These are phyloP conservation scores for Calonectria crousiana DNA, from an alignment of 2,329 filamentous ascomycete species.

Conservation along the genomic window DNA sequence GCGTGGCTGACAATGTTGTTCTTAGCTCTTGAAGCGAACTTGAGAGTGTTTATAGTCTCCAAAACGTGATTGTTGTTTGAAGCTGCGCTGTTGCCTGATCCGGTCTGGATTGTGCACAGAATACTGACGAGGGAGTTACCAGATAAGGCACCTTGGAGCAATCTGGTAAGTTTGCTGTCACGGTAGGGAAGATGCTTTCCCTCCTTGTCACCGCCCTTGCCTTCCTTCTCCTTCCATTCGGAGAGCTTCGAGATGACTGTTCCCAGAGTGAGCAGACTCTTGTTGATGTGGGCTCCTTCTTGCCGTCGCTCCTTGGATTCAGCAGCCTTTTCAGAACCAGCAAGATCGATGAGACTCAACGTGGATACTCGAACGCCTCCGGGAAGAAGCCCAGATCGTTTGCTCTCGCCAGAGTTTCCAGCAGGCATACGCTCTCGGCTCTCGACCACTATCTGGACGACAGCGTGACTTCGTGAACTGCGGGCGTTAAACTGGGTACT, in stretches of 20 bases:
- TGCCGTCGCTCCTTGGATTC: constrained; percentile 94
- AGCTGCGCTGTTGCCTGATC: constrained; percentile 79
- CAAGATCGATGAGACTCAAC: constrained; percentile 93
- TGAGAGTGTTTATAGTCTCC: constrained; percentile 95
- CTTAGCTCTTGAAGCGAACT: constrained; percentile 96
- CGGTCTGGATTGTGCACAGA: constrained; percentile 94
- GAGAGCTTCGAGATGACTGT: constrained; percentile 96
- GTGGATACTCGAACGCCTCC: constrained; percentile 97
- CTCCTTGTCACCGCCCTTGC: constrained; percentile 80
- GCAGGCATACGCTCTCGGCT: constrained; percentile 86
- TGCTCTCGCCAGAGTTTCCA: constrained; percentile 58
- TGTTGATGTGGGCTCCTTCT: constrained; percentile 98
- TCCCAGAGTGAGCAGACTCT: constrained; percentile 92
- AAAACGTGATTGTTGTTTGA: constrained; percentile 80
- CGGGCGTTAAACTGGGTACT: constrained; percentile 98
- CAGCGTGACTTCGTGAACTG: constrained; percentile 97
- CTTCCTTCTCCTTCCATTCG: constrained; percentile 85
- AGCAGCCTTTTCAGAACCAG: constrained; percentile 94
- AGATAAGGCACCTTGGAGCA: constrained; percentile 92
- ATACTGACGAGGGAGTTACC: constrained; percentile 97
- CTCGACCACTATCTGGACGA: constrained; percentile 98
- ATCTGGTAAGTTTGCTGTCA: constrained; percentile 95
- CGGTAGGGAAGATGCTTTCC: constrained; percentile 95
- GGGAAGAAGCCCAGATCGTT: constrained; percentile 78
- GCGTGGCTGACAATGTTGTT: constrained; percentile 98